Evolutionary conservation across 192 early-diverging fungal species (phyloP), one percentile per base, ranked within the genome.

Genomic region (Coemansia erecta): DNA sequence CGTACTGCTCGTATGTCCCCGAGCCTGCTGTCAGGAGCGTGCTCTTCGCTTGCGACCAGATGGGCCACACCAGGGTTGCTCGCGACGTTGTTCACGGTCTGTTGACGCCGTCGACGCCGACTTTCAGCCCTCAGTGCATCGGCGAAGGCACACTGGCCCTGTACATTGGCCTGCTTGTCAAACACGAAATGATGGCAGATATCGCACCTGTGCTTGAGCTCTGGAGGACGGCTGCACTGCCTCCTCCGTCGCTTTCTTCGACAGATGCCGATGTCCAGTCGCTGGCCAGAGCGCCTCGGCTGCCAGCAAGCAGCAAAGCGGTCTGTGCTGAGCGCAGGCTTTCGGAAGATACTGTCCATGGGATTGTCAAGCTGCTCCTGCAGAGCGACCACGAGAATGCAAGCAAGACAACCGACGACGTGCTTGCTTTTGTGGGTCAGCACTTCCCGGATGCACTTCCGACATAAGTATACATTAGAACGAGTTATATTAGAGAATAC

Each of bases 21-120:
- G 60, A 66, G 14, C 46, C 55, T 4, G 58, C 61, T 0, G 53
- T 59, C 10, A 41, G 56, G 18, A 31, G 68, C 44, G 63, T 62
- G 8, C 58, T 77, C 48, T 71, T 67, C 54, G 68, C 74, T n/a
- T 68, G 64, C 42, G 74, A 77, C 42, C 74, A 77, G 56, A 56
- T 67, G 35, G 69, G 74, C 26, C 74, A 53, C 12, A 35, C 43
- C 2, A n/a, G 31, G 6, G 47, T 33, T 1, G 74, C 68, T 8
- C 54, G 41, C n/a, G 60, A 71, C 33, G 66, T 71, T 43, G 46
- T 71, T 8, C 53, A 22, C 12, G 54, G 64, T 10, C 39, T 77
- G 24, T 64, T 77, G 4, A 55, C 52, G 9, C 60, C 54, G 12
- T 49, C 31, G 22, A 37, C 22, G 40, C 43, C 39, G 15, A 22